Evolutionary conservation across 208 protist genomes (phyloP), one percentile per base, ranked within the genome.

Genomic region (Sergeia podlipaevii): DNA sequence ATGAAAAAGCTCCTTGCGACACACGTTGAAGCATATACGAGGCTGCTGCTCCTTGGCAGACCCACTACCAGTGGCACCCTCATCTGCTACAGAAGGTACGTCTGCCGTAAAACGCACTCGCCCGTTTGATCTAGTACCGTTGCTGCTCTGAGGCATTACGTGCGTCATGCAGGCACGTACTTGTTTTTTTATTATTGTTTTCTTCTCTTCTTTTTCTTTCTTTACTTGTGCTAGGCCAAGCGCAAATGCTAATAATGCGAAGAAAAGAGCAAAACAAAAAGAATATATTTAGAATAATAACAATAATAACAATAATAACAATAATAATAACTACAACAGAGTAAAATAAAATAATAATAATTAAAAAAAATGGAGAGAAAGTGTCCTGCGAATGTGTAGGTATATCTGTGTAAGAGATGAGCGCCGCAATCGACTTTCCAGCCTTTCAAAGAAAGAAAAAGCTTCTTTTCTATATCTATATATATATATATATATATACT

Each of bases 21-120:
- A 95, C 1, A 85, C 74, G 56, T 95, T 95, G 60, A 97, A 97
- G 55, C 85, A 83, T 8, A 97, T 71, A 3, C 60, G 60, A 8
- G 53, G 60, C 41, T 80, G 70, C 30, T 68, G 76, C 43, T 54
- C 56, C 15, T 39, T 46, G 45, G 39, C 46, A 24, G 44, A 4
- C 28, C 49, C 18, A 10, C 49, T 30, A 23, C 37, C 52, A 4
- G 45, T 10, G 7, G 53, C 42, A 34, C n/a, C n/a, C n/a, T n/a
- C n/a, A n/a, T n/a, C n/a, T n/a, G n/a, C n/a, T n/a, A n/a, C n/a
- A n/a, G n/a, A n/a, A n/a, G n/a, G n/a, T n/a, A n/a, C n/a, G n/a
- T n/a, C n/a, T n/a, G n/a, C n/a, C n/a, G n/a, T n/a, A n/a, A n/a
- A n/a, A n/a, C n/a, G n/a, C n/a, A n/a, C n/a, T n/a, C n/a, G n/a